Evolutionary conservation across 257 asterid species (phyloP).

Genomic region (Solanum medicagineum): DNA sequence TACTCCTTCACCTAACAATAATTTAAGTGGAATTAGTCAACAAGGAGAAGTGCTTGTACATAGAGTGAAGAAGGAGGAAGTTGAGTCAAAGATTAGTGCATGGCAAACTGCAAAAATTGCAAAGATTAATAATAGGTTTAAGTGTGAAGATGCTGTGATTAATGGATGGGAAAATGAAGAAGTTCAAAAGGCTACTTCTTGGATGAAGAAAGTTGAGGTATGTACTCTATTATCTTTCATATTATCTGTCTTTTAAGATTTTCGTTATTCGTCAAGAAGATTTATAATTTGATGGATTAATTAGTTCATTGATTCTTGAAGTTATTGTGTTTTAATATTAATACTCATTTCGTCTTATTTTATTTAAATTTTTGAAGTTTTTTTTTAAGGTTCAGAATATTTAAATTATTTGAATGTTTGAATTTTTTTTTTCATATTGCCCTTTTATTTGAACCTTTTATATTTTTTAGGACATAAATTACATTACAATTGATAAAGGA

Average conservation of each 20-base stretch:
- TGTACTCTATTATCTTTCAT: neutral
- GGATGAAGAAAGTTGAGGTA: slow-evolving; percentile 99
- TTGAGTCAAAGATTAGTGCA: slow-evolving; percentile 72
- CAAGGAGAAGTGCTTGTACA: slow-evolving; percentile 31
- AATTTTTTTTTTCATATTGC: no score
- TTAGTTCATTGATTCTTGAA: neutral
- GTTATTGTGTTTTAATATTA: neutral
- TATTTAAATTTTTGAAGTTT: no score
- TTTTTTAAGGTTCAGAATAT: no score
- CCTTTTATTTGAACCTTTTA: no score
- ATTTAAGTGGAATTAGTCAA: neutral
- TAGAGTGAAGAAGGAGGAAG: slow-evolving; percentile 82
- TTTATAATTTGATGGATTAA: neutral
- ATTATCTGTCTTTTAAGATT: neutral
- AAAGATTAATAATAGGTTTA: slow-evolving; percentile 73
- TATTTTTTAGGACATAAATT: no score
- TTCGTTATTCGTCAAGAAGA: neutral
- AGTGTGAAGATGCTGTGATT: slow-evolving; percentile 73
- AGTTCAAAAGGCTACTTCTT: slow-evolving; percentile 65
- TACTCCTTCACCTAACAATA: slow-evolving; percentile 16
- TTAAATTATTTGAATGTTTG: no score
- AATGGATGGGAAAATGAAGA: slow-evolving; percentile 84
- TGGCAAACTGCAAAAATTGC: slow-evolving; percentile 86
- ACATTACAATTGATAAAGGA: no score
- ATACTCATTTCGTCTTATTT: no score